Base-by-base conservation (phyloP, 1,284 basidiomycete species). In the Cronartium quercuum region DNA sequence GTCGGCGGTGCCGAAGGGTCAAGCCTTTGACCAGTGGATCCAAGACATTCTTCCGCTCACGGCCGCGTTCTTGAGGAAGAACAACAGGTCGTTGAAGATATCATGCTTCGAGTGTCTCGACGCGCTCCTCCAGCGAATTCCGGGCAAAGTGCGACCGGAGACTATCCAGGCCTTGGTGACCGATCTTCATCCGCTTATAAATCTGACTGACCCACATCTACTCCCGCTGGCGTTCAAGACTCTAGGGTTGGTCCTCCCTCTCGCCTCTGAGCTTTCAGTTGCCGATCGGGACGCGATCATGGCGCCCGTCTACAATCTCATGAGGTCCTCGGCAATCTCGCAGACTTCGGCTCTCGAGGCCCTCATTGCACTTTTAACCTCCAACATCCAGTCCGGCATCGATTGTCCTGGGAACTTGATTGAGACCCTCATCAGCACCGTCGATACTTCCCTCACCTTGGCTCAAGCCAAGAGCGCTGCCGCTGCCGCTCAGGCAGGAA, bases 61-160 rank as follows among this genome's bases (percentile, higher is more conserved):
- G 18, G 86, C 92, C 76, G 85, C 86, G 0, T 83, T 96, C 34
- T 82, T 98, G 76, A 88, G 88, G 82, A 91, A 90, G 82, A 90
- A 88, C 77, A 91, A 91, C 69, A 86, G 91, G 37, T 82, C 86
- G 10, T 89, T 92, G 21, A 92, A 92, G 81, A 86, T 87, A 37
- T 91, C 91, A 57, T 85, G 91, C 0, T 94, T 98, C 82, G 85
- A 85, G 47, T 90, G 90, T 73, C 83, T 98, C 76, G 87, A 90
- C 70, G 87, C 88, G 15, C 84, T 94, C 51, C 81, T 95, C 47
- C 86, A 84, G 77, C 87, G 88, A 88, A 89, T 91, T 79, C 86
- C 86, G n/a, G 79, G 82, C 1, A 86, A 84, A 24, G 82, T 94
- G 12, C 89, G 91, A 0, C 76, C 82, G 0, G 85, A 86, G 63